Percentiles rank a stretch among this genome's conserved stretches.
Conservation (phyloP, 2,329 filamentous ascomycete species). For the Triangularia verruculosa region DNA sequence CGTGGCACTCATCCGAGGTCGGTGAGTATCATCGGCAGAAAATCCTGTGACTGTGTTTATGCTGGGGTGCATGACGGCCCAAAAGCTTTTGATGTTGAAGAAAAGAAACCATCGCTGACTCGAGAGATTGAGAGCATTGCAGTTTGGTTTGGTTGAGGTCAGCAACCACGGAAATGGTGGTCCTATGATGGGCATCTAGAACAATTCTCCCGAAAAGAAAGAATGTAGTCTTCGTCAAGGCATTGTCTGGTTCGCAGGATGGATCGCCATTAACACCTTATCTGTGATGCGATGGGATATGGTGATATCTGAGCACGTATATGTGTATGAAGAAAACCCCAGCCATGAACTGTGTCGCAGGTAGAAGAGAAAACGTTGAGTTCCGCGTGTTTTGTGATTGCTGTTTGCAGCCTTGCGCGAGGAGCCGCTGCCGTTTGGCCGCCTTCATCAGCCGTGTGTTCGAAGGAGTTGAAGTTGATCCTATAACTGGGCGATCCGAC, state of each 20-base stretch:
- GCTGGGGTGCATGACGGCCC: neutral
- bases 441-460: slow-evolving; percentile 16
- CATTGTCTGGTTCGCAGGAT: neutral
- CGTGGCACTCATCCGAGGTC: slow-evolving; percentile 6
- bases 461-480: slow-evolving; percentile 14
- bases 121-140: neutral
- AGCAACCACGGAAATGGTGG: slow-evolving; percentile 1
- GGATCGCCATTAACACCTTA: neutral
- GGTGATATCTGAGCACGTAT: too few relatives aligned
- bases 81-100: neutral
- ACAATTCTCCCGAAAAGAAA: slow-evolving; percentile 13
- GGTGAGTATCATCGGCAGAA: slow-evolving; percentile 25
- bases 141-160: slow-evolving; percentile 9
- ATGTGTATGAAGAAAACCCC: too few relatives aligned
- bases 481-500: slow-evolving; percentile 21
- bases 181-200: slow-evolving; percentile 15
- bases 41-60: slow-evolving; percentile 18
- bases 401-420: slow-evolving; percentile 20
- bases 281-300: neutral
- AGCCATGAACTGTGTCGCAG: too few relatives aligned
- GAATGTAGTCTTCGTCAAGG: neutral
- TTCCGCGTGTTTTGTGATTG: slow-evolving; percentile 22
- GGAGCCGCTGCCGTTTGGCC: slow-evolving; percentile 19
- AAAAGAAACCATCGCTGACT: neutral
- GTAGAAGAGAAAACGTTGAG: neutral